phyloP scores from a whole-genome alignment of 192 early-diverging fungal genomes.

The Coemansia sp. region DNA sequence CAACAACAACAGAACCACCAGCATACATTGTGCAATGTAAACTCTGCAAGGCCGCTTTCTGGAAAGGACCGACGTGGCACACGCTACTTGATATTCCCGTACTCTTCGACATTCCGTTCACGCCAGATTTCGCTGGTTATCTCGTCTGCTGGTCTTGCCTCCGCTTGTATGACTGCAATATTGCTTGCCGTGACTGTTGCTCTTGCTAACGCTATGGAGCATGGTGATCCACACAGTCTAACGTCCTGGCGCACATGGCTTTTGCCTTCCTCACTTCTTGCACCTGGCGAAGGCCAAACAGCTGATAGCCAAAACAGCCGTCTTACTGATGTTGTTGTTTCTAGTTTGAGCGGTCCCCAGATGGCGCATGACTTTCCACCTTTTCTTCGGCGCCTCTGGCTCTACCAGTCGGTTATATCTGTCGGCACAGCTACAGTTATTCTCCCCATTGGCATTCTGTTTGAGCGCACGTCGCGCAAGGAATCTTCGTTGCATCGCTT shows the following conservation, averaged over 20 bases:
- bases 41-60: neutral
- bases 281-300: slow-evolving; percentile 22
- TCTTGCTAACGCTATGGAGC: slow-evolving; percentile 51
- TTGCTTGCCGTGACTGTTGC: slow-evolving; percentile 37
- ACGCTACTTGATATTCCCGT: slow-evolving; percentile 31
- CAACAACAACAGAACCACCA: neutral
- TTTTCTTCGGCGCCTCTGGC: slow-evolving; percentile 45
- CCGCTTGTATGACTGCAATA: slow-evolving; percentile 34
- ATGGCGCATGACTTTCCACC: slow-evolving; percentile 50
- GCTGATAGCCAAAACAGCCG: neutral
- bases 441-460: slow-evolving; percentile 41
- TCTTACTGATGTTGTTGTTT: neutral
- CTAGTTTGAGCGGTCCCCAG: slow-evolving; percentile 19
- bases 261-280: slow-evolving; percentile 41
- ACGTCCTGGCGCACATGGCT: slow-evolving; percentile 50
- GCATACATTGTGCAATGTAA: neutral
- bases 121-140: slow-evolving; percentile 40
- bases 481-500: slow-evolving; percentile 28
- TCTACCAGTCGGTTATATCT: slow-evolving; percentile 45
- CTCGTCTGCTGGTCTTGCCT: slow-evolving; percentile 33
- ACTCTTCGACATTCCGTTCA: slow-evolving; percentile 37
- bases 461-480: slow-evolving; percentile 37
- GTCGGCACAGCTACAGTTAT: slow-evolving; percentile 24
- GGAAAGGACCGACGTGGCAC: neutral
- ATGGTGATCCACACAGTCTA: slow-evolving; percentile 25